Conservation (phyloP, 2,329 filamentous ascomycete genomes). For the Dactylonectria estremocensis region DNA sequence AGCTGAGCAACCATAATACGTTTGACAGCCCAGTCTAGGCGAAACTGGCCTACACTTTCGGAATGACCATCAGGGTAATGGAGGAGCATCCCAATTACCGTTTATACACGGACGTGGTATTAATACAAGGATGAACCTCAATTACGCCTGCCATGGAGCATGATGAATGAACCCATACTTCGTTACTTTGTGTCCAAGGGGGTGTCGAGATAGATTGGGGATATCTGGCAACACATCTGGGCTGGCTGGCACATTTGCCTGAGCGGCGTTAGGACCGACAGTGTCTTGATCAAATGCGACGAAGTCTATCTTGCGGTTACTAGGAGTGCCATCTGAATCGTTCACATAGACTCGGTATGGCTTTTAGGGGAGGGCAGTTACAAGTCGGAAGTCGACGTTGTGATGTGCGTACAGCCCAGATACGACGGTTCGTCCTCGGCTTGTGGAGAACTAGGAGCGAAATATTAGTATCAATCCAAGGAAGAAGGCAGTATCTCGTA, state of each 20-base stretch:
- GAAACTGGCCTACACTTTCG: slow-evolving; percentile 26
- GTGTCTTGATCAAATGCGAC: slow-evolving; percentile 8
- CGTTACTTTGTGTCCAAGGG: slow-evolving; percentile 21
- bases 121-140: slow-evolving; percentile 20
- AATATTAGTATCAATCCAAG: background rate
- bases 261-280: background rate
- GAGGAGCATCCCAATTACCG: slow-evolving; percentile 28
- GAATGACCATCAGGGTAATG: slow-evolving; percentile 25
- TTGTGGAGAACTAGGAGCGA: slow-evolving; percentile 27
- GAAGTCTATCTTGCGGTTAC: background rate
- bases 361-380: background rate
- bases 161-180: slow-evolving; percentile 24
- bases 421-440: slow-evolving; percentile 19
- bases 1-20: slow-evolving; percentile 10
- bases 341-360: slow-evolving; percentile 27
- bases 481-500: background rate
- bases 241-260: background rate
- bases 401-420: slow-evolving; percentile 24
- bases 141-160: slow-evolving; percentile 22
- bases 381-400: slow-evolving; percentile 11
- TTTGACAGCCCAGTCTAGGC: slow-evolving; percentile 19
- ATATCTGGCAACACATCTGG: slow-evolving; percentile 8
- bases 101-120: slow-evolving; percentile 7
- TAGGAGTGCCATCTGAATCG: background rate
- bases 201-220: slow-evolving; percentile 20